Evolutionary conservation across 139 green algal species (phyloP), one percentile per base, ranked within the genome.

Genomic region (Diplosphaera chodatii): DNA sequence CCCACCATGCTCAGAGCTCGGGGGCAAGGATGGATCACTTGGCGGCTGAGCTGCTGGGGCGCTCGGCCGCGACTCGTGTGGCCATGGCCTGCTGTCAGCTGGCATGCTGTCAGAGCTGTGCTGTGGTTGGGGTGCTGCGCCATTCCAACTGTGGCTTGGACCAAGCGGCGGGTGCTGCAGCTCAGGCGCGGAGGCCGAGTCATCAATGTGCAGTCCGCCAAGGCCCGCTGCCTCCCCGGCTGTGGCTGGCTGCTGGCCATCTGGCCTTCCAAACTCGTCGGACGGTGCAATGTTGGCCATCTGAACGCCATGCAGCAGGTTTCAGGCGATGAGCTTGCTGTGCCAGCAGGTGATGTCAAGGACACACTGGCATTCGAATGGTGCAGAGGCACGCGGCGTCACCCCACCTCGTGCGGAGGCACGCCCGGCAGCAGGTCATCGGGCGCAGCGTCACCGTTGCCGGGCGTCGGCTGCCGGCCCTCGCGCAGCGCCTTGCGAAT

Each of bases 401-500:
- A 25, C 48, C 48, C 16, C 48, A 59, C 48, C 48, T 59, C 48
- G 48, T 59, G 29, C 21, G 31, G n/a, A 4, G 69, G 72, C 55
- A 72, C 37, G 40, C 29, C 34, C 1, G 76, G 64, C 29, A 76
- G 55, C 64, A 66, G 63, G 8, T 55, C 40, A 10, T 76, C 41
- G 33, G 69, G 37, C 6, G 69, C 66, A 27, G 41, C 33, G 25
- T 74, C 68, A 5, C 31, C 72, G 22, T 59, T 75, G 34, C 67
- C 69, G 2, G 89, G 77, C 16, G 65, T 74, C 0, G 91, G 89
- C 32, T 72, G 34, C 15, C 87, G 74, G n/a, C 91, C 90, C 80
- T 96, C 91, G 3, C 85, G 74, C 1, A 96, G 37, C 0, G 92
- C 92, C 74, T 92, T 95, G 69, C 83, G 77, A 25, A 97, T 93